Evolutionary conservation across 495 filamentous ascomycete species (phyloP), one percentile per base, ranked within the genome.

Genomic region (Lophiotrema nucula): DNA sequence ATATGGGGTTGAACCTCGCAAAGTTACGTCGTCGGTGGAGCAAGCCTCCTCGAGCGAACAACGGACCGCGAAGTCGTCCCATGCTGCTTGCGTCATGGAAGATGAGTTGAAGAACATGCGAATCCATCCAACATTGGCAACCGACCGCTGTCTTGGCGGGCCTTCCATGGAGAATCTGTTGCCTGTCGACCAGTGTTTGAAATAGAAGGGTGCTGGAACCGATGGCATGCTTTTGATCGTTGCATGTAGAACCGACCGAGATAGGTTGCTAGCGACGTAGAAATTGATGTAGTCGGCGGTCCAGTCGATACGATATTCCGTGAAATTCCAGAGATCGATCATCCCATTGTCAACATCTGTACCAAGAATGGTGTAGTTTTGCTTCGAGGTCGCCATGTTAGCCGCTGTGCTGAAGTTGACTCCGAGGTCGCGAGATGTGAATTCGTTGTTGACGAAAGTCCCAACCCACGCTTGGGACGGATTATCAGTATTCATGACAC

Each of bases 21-120:
- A 53, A 2, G 63, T 65, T n/a, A 52, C 55, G 47, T 76, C 72
- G 24, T 68, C 60, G 53, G 68, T 68, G 0, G 55, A 62, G 51
- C 73, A 76, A n/a, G 67, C 60, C 26, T 70, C 63, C 6, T 60
- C 31, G 21, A 54, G 18, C 15, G 47, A 24, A 48, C 73, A 76
- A 16, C 60, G 53, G 3, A 50, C 39, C 15, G 60, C 62, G 58
- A 67, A 70, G 10, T 58, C 58, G 21, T 49, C 46, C n/a, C 64
- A 66, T 19, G 55, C 50, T 8, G 58, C 45, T 13, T 67, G 49
- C 10, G 54, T 71, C 63, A 60, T 67, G 12, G 58, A 25, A 19
- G 74, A 73, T 10, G 72, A 71, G 44, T 76, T 76, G 70, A 76
- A 76, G 56, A 75, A 76, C 31, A 70, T 38, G 22, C 73, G 65